A percentile compares a stretch with the other conserved stretches of the same genome.
Evolutionary conservation across 768 basidiomycete species (phyloP).

Genomic region (Gymnopilus dilepis): DNA sequence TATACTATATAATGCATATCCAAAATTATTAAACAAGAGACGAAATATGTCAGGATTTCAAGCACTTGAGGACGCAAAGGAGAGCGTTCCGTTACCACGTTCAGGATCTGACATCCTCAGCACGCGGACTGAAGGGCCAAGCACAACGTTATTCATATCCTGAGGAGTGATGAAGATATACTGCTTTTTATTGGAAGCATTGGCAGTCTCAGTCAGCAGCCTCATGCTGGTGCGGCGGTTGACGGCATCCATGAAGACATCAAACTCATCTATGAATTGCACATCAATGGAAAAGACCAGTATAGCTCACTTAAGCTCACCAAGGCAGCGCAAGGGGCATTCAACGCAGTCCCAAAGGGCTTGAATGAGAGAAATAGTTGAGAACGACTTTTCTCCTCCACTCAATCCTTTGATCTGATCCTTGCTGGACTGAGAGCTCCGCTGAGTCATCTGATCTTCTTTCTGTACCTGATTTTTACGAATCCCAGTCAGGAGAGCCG

Average conservation of each 20-base stretch:
- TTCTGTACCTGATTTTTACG: constrained; percentile 67
- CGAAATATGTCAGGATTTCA: background rate
- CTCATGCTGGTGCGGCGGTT: constrained; percentile 93
- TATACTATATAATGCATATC: too few species aligned
- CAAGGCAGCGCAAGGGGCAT: constrained; percentile 91
- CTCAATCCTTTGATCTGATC: constrained; percentile 80
- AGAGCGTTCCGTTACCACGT: constrained; percentile 58
- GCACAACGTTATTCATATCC: constrained; percentile 76
- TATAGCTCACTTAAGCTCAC: constrained; percentile 43
- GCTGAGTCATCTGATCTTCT: constrained; percentile 76
- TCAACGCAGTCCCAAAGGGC: constrained; percentile 96
- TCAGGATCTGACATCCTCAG: constrained; percentile 82
- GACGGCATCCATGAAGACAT: constrained; percentile 97
- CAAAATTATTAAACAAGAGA: too few species aligned
- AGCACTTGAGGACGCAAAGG: constrained; percentile 26
- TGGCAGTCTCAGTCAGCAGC: constrained; percentile 96
- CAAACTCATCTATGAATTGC: constrained; percentile 80
- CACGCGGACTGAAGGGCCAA: constrained; percentile 73
- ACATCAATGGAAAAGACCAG: constrained; percentile 4
- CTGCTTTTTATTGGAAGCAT: constrained; percentile 85
- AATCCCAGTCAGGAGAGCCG: background rate
- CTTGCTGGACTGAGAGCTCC: constrained; percentile 58
- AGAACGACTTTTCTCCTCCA: constrained; percentile 97
- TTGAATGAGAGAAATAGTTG: constrained; percentile 92
- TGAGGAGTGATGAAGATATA: constrained; percentile 97